Conservation (phyloP, 257 asterid genomes). For the Ilex asprella region DNA sequence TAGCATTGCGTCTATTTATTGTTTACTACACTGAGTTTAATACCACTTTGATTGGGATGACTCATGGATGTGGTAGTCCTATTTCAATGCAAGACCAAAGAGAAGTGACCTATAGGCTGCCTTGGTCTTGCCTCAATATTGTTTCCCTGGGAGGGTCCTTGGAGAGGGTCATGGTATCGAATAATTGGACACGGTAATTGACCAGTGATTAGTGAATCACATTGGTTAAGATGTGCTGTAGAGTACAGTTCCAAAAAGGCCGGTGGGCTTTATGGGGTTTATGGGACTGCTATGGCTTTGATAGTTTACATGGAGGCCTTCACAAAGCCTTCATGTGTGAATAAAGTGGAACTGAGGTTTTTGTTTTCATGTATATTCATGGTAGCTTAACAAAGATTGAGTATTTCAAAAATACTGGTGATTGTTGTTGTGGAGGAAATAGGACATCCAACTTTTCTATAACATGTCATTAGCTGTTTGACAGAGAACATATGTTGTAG, state of each 20-base stretch:
- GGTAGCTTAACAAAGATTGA: not conserved
- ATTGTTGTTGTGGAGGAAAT: not conserved
- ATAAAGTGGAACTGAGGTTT: not conserved
- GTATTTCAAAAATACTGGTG: not conserved
- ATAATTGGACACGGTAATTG: not conserved
- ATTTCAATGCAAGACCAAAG: not conserved
- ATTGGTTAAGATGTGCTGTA: not conserved
- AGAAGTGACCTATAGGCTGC: not conserved
- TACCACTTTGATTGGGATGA: too few relatives aligned
- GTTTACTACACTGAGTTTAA: too few relatives aligned
- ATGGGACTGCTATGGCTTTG: not conserved
- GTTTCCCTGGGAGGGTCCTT: not conserved
- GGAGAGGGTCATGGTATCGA: not conserved
- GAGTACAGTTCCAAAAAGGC: not conserved
- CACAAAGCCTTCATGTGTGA: not conserved
- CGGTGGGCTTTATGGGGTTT: not conserved
- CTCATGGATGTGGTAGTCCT: too few relatives aligned
- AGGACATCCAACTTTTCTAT: not conserved
- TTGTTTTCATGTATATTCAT: too few relatives aligned
- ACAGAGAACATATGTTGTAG: not conserved
- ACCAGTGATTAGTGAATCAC: not conserved
- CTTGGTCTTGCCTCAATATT: not conserved
- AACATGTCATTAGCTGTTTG: too few relatives aligned
- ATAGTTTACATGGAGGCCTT: not conserved
- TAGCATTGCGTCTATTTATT: too few relatives aligned